Base-by-base conservation (phyloP, 257 asterid genomes). In the Vinca minor region DNA sequence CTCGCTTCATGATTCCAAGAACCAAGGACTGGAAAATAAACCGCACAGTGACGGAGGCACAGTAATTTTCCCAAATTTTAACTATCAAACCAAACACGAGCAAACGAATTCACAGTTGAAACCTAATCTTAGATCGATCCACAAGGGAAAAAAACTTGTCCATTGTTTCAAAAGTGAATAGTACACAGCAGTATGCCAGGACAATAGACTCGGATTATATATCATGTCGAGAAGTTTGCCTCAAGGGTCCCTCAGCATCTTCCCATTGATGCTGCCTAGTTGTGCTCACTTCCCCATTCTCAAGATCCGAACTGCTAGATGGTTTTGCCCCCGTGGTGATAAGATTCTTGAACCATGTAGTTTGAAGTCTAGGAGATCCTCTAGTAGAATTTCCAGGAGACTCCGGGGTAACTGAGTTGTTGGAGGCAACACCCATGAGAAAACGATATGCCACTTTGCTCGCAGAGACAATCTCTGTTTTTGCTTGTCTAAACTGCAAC, bases 401-500 rank as follows among this genome's bases (percentile, higher is more conserved):
- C 4, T 80, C 87, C 0, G 89, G 87, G 57, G 84, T 66, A 4
- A 44, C 77, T 14, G 93, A 66, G 67, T 79, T 88, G 80, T 74
- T 88, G 64, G 96, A 80, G 63, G 93, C 82, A 62, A 83, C 87
- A 57, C 98, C 96, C 32, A 84, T 78, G 26, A 91, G 71, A 74
- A 84, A 91, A 28, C 94, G 86, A 63, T 88, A 91, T 0, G 96
- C 96, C 56, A 88, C 95, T 75, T 85, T 91, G 77, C 98, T 88
- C 45, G 95, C 98, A 26, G 90, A 59, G 48, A 86, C 94, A 32
- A 91, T 84, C 87, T 88, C 98, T 3, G 91, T 77, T 86, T 91
- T 91, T 29, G 98, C 98, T 83, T 91, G 98, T 76, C 91, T 86
- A 42, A 84, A 81, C 98, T 91, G 87, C 86, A 83, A n/a, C n/a